Evolutionary conservation across 768 basidiomycete species (phyloP), one percentile per base, ranked within the genome.

Genomic region (Lactarius tabidus): DNA sequence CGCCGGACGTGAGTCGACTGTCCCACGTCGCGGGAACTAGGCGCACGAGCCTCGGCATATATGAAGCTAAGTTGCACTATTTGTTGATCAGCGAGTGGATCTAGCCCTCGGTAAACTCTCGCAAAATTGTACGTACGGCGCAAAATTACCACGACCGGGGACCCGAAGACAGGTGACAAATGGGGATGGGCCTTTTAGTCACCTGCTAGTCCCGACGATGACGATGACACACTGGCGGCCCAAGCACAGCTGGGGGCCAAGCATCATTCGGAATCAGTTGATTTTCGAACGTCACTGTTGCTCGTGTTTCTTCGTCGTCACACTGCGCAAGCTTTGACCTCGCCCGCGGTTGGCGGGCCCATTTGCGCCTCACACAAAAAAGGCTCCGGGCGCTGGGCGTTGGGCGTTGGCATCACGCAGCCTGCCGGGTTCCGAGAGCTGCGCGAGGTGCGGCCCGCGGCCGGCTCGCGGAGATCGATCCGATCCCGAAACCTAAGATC

Each of bases 391-490:
- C 53, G 48, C 26, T 51, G n/a, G 45, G 56, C 45, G 45, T 31
- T 58, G 62, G 36, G 57, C 51, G 29, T 52, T 59, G 48, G 29
- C 29, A 59, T 59, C 57, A 45, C 53, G 58, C 57, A 53, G 12
- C 20, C 31, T 59, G 58, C 51, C 39, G 57, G 58, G 29, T 51
- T 51, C 48, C 48, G 48, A 51, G 48, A 48, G 48, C 48, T 17
- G 53, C 20, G 35, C 3, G 45, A 12, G 51, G 17, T 28, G 52
- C 60, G 60, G 55, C 60, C 60, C 65, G 65, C 65, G 60, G 60
- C 60, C 41, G 60, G 65, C 60, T 62, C 65, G 65, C 60, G 60
- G 65, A 66, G 65, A 66, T 66, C 65, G 65, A 66, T 62, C 65
- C 60, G 65, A 66, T 66, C 59, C 29, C 41, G 18, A 26, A 57